Conservation (phyloP, 352 stramenopile genomes). For the Phytophthora citricola region DNA sequence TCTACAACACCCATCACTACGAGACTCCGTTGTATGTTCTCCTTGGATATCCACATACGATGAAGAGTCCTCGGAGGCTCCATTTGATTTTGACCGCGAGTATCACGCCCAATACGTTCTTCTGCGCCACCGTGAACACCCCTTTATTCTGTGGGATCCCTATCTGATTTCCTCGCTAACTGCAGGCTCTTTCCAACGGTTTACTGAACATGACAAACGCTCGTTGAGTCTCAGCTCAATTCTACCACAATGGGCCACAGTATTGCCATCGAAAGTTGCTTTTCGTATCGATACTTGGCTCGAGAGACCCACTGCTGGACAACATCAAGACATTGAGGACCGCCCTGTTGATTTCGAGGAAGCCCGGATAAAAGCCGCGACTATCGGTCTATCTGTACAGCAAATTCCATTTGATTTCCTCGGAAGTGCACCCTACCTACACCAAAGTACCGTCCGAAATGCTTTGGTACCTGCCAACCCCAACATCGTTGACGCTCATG, state of each 20-base stretch:
- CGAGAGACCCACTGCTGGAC: conserved; percentile 3
- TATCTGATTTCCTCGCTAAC: conserved; percentile 5
- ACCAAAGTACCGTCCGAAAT: conserved; percentile 19
- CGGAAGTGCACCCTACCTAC: conserved; percentile 3
- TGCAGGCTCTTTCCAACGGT: background rate
- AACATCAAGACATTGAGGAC: background rate
- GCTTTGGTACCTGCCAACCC: conserved; percentile 20
- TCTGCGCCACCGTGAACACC: conserved; percentile 8
- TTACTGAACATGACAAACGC: background rate
- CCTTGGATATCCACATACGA: conserved; percentile 22
- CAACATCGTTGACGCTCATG: conserved; percentile 23
- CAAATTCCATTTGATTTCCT: conserved; percentile 37
- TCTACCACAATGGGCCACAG: conserved; percentile 19
- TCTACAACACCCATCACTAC: conserved; percentile 14
- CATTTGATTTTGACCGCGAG: conserved; percentile 36
- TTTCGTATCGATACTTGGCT: conserved; percentile 30
- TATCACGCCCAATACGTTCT: conserved; percentile 11
- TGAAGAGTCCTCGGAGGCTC: conserved; percentile 4
- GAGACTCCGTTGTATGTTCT: conserved; percentile 21
- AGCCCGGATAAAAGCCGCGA: conserved; percentile 1
- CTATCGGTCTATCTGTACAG: conserved; percentile 11
- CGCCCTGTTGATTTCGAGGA: conserved; percentile 8
- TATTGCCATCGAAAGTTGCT: conserved; percentile 13
- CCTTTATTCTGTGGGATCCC: conserved; percentile 28
- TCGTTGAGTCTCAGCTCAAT: conserved; percentile 8